Evolutionary conservation across 2,329 filamentous ascomycete species (phyloP).

Genomic region (Xylariales sp.): DNA sequence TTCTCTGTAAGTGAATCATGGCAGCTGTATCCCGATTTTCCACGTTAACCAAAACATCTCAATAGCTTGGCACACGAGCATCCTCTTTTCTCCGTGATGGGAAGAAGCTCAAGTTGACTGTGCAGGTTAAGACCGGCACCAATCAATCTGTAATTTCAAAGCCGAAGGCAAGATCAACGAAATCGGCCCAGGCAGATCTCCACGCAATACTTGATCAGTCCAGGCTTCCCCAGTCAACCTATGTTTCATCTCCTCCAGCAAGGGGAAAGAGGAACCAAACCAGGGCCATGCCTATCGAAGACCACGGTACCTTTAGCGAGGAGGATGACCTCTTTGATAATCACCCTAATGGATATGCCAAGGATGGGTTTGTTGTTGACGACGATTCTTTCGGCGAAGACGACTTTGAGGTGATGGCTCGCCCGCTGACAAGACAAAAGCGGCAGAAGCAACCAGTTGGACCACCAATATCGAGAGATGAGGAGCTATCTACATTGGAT

Average conservation of each 20-base stretch:
- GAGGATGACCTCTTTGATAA: constrained; percentile 24
- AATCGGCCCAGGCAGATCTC: constrained; percentile 30
- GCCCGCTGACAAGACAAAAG: constrained; percentile 27
- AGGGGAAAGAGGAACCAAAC: constrained; percentile 31
- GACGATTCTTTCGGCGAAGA: constrained; percentile 35
- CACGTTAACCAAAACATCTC: not conserved
- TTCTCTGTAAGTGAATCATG: constrained; percentile 48
- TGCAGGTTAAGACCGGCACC: constrained; percentile 29
- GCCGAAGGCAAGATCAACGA: constrained; percentile 27
- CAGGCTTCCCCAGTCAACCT: constrained; percentile 32
- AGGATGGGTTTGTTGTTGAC: constrained; percentile 33
- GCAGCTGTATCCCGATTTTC: not conserved
- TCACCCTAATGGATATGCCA: constrained; percentile 39
- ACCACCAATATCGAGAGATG: constrained; percentile 55
- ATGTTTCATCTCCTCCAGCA: constrained; percentile 49
- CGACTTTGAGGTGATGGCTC: constrained; percentile 39
- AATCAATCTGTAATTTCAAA: constrained; percentile 23
- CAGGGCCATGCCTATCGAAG: constrained; percentile 19
- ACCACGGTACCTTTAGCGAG: constrained; percentile 32
- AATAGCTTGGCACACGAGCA: constrained; percentile 35
- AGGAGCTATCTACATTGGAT: constrained; percentile 45
- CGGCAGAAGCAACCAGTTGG: constrained; percentile 38
- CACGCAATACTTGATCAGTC: constrained; percentile 17
- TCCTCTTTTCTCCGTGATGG: constrained; percentile 37
- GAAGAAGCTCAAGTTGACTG: constrained; percentile 38